These are phyloP conservation scores for Mytilinidion resinicola DNA, from an alignment of 495 filamentous ascomycete genomes.

Conservation along the genomic window DNA sequence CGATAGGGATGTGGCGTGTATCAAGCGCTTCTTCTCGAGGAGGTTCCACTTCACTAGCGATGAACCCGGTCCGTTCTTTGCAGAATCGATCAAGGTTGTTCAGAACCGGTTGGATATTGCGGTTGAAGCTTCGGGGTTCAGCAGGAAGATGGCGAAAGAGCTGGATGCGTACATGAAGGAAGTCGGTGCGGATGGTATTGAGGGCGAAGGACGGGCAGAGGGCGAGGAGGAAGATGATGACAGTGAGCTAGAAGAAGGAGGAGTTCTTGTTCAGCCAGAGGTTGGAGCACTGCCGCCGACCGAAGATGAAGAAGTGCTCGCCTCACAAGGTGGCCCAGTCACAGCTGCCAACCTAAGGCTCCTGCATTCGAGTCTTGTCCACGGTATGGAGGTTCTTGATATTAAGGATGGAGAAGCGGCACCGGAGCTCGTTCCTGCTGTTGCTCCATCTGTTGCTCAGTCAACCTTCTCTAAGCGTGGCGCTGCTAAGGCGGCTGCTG, in stretches of 20 bases:
- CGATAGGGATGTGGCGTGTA: slow-evolving; percentile 86
- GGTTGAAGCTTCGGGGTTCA: slow-evolving; percentile 81
- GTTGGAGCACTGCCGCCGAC: no score
- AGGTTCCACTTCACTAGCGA: slow-evolving; percentile 83
- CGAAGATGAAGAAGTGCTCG: not conserved
- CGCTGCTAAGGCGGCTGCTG: slow-evolving; percentile 20
- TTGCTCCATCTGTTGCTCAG: not conserved
- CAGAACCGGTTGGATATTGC: slow-evolving; percentile 34
- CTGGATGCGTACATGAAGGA: slow-evolving; percentile 82
- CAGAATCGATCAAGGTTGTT: slow-evolving; percentile 71
- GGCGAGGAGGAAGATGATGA: slow-evolving; percentile 12
- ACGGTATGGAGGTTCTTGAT: not conserved
- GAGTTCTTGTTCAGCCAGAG: no score
- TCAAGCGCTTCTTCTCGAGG: slow-evolving; percentile 85
- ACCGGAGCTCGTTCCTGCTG: not conserved
- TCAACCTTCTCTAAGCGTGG: slow-evolving; percentile 2
- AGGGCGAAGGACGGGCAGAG: slow-evolving; percentile 1
- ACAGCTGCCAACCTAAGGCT: not conserved
- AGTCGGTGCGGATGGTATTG: slow-evolving; percentile 49
- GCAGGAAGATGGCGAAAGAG: slow-evolving; percentile 90
- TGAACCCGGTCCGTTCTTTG: slow-evolving; percentile 75
- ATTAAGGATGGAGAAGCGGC: not conserved
- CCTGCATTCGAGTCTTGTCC: not conserved
- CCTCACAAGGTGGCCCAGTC: not conserved
- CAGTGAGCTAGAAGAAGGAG: not conserved